Evolutionary conservation across 176 grass and related monocot species (phyloP).

Genomic region (Bromus sterilis): DNA sequence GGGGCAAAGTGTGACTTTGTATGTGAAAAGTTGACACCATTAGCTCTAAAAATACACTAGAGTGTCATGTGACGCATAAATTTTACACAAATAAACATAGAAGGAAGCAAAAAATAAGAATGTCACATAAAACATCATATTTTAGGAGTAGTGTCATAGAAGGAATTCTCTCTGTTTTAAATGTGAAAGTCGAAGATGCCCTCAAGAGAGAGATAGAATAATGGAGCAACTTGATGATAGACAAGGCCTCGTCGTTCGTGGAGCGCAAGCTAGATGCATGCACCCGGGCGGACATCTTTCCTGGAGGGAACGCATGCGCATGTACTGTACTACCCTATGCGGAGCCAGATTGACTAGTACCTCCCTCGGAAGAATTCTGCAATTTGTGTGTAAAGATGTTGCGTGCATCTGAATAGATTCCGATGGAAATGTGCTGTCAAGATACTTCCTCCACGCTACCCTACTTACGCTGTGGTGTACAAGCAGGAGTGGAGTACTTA

Average conservation of each 20-base stretch:
- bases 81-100: no score
- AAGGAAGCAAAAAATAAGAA: no score
- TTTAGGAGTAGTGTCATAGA: no score
- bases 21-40: no score
- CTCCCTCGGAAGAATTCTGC: neutral
- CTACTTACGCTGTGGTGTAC: neutral
- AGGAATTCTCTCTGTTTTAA: no score
- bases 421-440: neutral
- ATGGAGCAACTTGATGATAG: neutral
- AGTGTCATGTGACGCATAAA: no score
- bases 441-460: neutral
- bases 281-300: conserved; percentile 10
- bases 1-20: no score
- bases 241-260: neutral
- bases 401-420: neutral
- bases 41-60: no score
- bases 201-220: conserved; percentile 20
- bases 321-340: neutral
- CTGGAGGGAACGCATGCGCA: neutral
- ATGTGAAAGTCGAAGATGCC: no score
- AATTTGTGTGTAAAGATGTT: neutral
- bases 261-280: conserved; percentile 16
- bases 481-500: no score
- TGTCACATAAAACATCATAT: no score
- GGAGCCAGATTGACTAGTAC: neutral